Conservation (phyloP, 1,284 basidiomycete genomes). For the Sutorius eximius region DNA sequence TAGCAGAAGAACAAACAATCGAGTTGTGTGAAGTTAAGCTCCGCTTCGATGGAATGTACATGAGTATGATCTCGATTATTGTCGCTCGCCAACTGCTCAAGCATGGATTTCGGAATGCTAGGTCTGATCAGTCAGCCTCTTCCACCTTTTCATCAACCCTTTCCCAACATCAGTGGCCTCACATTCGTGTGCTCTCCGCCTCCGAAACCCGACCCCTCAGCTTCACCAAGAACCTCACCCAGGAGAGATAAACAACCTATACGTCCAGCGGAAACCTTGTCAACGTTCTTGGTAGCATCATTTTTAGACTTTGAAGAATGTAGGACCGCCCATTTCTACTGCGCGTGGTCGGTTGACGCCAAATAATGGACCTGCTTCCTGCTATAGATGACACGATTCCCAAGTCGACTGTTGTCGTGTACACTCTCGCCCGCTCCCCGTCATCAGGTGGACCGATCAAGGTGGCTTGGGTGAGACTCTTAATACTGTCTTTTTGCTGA, state of each 20-base stretch:
- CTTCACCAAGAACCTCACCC: slow-evolving; percentile 33
- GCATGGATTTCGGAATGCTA: slow-evolving; percentile 21
- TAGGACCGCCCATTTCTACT: slow-evolving; percentile 34
- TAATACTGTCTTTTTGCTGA: slow-evolving; percentile 1
- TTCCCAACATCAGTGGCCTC: slow-evolving; percentile 43
- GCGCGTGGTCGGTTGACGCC: background rate
- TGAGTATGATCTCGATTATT: slow-evolving; percentile 39
- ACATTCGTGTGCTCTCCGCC: slow-evolving; percentile 47
- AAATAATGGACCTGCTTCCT: slow-evolving; percentile 1
- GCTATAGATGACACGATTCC: slow-evolving; percentile 48
- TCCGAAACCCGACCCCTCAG: slow-evolving; percentile 22
- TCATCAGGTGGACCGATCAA: slow-evolving; percentile 22
- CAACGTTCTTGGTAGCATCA: slow-evolving; percentile 50
- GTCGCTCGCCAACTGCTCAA: slow-evolving; percentile 3
- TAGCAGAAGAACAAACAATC: slow-evolving; percentile 61
- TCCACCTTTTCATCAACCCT: slow-evolving; percentile 41
- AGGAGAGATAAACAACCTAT: slow-evolving; percentile 31
- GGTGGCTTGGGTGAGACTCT: slow-evolving; percentile 32
- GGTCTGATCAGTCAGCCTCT: slow-evolving; percentile 49
- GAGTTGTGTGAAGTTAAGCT: slow-evolving; percentile 62
- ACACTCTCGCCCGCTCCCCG: slow-evolving; percentile 36
- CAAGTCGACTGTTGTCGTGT: slow-evolving; percentile 46
- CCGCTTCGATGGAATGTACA: slow-evolving; percentile 42
- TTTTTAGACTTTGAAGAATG: slow-evolving; percentile 63
- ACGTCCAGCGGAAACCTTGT: slow-evolving; percentile 30